Conservation (phyloP, 345 rosid genomes). For the Dipteronia dyeriana region DNA sequence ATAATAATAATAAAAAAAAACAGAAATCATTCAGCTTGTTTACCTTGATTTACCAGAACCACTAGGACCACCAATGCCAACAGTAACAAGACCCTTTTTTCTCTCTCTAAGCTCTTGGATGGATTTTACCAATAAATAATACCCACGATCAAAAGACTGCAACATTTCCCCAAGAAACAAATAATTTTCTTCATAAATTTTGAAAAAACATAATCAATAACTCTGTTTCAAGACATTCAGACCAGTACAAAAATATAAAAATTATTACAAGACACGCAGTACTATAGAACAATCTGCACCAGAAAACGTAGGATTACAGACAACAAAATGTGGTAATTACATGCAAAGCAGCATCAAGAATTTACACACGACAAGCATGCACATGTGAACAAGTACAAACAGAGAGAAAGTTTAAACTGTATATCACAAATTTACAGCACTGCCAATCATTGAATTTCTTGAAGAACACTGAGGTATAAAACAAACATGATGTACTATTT, state of each 20-base stretch:
- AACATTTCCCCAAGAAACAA: slow-evolving; percentile 21
- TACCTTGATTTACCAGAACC: slow-evolving; percentile 99
- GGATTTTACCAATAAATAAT: slow-evolving; percentile 82
- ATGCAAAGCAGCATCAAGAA: background rate
- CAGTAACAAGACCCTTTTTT: slow-evolving; percentile 84
- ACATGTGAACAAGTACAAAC: background rate
- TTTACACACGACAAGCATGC: background rate
- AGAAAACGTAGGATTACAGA: background rate
- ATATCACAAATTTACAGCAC: slow-evolving; percentile 5
- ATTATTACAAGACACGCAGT: background rate
- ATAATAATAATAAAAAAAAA: background rate
- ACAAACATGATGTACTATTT: background rate
- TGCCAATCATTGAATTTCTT: background rate
- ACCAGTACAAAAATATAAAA: background rate
- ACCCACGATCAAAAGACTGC: slow-evolving; percentile 95
- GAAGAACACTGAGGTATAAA: no score
- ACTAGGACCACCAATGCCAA: slow-evolving; percentile 97
- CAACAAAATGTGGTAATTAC: background rate
- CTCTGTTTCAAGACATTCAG: background rate
- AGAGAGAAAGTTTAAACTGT: background rate
- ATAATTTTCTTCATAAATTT: slow-evolving; percentile 2
- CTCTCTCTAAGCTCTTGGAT: slow-evolving; percentile 96
- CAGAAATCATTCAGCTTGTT: slow-evolving; percentile 11
- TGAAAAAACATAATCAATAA: background rate
- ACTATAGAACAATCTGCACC: background rate